Conservation (phyloP, 331 rosid species). For the Quercus lobata region DNA sequence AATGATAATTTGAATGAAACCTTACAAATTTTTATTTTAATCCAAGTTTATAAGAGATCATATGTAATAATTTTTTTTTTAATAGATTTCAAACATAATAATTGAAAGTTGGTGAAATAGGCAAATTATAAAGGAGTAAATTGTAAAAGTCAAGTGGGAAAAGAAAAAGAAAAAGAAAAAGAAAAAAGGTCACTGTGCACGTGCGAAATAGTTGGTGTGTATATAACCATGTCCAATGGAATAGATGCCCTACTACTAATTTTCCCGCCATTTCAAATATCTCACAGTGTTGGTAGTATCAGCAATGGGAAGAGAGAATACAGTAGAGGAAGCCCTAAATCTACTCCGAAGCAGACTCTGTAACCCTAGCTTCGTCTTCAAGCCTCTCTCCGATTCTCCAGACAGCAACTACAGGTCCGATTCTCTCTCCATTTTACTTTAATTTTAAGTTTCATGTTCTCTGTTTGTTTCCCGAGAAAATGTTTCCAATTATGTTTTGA, state of each 20-base stretch:
- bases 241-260: background rate
- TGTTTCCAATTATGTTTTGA: background rate
- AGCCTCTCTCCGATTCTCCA: slow-evolving; percentile 38
- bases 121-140: no score
- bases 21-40: no score
- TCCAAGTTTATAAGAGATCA: no score
- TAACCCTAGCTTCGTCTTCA: slow-evolving; percentile 51
- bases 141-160: no score
- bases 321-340: slow-evolving; percentile 41
- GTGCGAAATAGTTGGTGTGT: no score
- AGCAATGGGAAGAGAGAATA: slow-evolving; percentile 42
- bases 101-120: no score
- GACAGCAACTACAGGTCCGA: slow-evolving; percentile 59
- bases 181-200: no score
- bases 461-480: slow-evolving; percentile 14
- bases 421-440: background rate
- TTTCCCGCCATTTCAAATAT: slow-evolving; percentile 47
- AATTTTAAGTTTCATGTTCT: background rate
- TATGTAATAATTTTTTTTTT: no score
- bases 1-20: no score
- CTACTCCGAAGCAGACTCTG: slow-evolving; percentile 65
- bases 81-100: no score
- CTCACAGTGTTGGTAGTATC: background rate
- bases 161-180: no score
- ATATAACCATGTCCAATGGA: no score